Evolutionary conservation across 164 flowering plant species (phyloP).

Genomic region (Annona squamosa): DNA sequence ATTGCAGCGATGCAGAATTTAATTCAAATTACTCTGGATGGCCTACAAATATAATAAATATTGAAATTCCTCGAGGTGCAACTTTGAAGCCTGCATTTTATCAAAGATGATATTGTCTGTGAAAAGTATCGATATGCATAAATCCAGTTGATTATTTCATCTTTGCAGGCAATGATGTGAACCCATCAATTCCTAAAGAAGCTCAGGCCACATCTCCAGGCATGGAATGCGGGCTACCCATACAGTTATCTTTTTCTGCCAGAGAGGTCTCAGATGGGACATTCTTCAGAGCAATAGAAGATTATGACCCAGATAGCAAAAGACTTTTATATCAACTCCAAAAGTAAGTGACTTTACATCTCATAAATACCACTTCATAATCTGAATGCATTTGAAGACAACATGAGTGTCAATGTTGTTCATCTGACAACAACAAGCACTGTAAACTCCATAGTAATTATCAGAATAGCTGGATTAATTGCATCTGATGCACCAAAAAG

Average conservation of each 20-base stretch:
- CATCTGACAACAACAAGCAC: background rate
- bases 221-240: conserved; percentile 82
- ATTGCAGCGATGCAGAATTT: conserved; percentile 64
- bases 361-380: background rate
- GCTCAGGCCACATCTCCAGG: conserved; percentile 40
- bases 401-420: conserved; percentile 4
- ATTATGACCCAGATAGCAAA: conserved; percentile 91
- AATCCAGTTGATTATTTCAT: background rate
- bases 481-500: background rate
- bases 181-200: conserved; percentile 58
- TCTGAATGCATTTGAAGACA: conserved; percentile 4
- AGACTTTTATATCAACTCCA: conserved; percentile 68
- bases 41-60: conserved; percentile 83
- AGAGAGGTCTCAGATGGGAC: conserved; percentile 93
- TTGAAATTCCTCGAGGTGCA: conserved; percentile 85
- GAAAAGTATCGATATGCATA: background rate
- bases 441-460: background rate
- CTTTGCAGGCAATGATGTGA: conserved; percentile 48
- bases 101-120: background rate
- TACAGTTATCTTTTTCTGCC: conserved; percentile 88
- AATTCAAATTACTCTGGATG: conserved; percentile 76
- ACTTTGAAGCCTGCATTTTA: conserved; percentile 7
- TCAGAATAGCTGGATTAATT: background rate
- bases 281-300: conserved; percentile 84
- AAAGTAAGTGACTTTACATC: conserved; percentile 39